Conservation (phyloP, 805 yeast species). For the Lachancea fermentati region DNA sequence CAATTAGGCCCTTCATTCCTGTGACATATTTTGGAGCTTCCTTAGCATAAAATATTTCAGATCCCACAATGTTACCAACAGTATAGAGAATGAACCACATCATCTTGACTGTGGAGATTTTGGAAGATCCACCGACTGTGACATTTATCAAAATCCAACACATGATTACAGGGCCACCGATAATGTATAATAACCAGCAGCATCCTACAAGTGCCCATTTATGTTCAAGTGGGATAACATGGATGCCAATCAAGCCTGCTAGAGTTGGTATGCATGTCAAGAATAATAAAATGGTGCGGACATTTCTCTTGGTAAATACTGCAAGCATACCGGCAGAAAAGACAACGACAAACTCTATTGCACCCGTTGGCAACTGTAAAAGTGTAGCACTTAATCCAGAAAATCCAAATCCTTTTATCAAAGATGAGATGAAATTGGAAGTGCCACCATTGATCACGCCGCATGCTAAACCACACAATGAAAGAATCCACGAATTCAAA, state of each 20-base stretch:
- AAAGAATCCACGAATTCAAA: conserved; percentile 12
- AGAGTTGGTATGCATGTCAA: conserved; percentile 18
- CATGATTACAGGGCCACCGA: conserved; percentile 22
- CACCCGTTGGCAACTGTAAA: conserved; percentile 19
- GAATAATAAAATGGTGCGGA: conserved; percentile 15
- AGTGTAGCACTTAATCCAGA: conserved; percentile 18
- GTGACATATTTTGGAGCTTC: conserved; percentile 19
- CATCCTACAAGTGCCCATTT: conserved; percentile 21
- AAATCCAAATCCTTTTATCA: conserved; percentile 20
- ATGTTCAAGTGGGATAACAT: conserved; percentile 16
- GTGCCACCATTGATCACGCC: conserved; percentile 18
- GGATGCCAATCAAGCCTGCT: conserved; percentile 18
- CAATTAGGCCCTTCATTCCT: conserved; percentile 19
- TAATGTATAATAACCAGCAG: conserved; percentile 19
- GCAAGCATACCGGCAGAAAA: conserved; percentile 19
- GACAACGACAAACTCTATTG: conserved; percentile 18
- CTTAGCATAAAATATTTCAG: conserved; percentile 16
- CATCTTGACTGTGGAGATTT: conserved; percentile 15
- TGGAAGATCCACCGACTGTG: conserved; percentile 19
- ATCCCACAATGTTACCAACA: conserved; percentile 17
- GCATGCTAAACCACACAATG: conserved; percentile 15
- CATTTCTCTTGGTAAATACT: conserved; percentile 16
- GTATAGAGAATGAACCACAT: conserved; percentile 19
- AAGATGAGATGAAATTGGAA: conserved; percentile 17
- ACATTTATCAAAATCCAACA: conserved; percentile 19